Conservation (phyloP, 805 yeast genomes). For the Teunomyces cretensis region DNA sequence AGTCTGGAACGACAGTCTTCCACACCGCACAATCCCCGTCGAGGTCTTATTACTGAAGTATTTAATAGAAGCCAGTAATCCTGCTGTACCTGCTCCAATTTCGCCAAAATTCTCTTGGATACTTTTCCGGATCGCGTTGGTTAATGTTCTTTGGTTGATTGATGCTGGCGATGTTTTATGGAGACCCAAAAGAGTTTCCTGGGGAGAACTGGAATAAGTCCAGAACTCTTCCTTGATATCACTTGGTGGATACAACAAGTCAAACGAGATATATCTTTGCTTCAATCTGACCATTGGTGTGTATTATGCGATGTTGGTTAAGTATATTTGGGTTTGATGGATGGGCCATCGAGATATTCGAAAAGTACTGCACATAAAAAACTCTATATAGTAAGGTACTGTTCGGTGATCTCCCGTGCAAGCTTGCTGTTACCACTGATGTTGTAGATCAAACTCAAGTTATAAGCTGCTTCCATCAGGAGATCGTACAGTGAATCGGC, state of each 20-base stretch:
- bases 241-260: constrained; percentile 62
- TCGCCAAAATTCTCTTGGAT: constrained; percentile 76
- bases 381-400: constrained; percentile 54
- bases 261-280: constrained; percentile 81
- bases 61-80: constrained; percentile 61
- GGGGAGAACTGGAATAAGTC: constrained; percentile 27
- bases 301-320: neutral
- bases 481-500: constrained; percentile 57
- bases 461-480: constrained; percentile 81
- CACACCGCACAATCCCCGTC: constrained; percentile 79
- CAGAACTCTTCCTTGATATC: constrained; percentile 15
- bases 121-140: constrained; percentile 53
- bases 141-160: constrained; percentile 50
- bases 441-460: constrained; percentile 71
- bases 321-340: neutral
- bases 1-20: constrained; percentile 59
- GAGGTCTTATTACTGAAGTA: constrained; percentile 81
- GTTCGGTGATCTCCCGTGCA: constrained; percentile 64
- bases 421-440: constrained; percentile 67
- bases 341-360: neutral
- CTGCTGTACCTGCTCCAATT: constrained; percentile 64
- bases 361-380: neutral
- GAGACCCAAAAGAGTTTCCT: constrained; percentile 42
- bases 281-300: constrained; percentile 79
- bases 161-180: constrained; percentile 52